Base-by-base conservation (phyloP, 2,329 filamentous ascomycete species). In the Volutella citrinella region DNA sequence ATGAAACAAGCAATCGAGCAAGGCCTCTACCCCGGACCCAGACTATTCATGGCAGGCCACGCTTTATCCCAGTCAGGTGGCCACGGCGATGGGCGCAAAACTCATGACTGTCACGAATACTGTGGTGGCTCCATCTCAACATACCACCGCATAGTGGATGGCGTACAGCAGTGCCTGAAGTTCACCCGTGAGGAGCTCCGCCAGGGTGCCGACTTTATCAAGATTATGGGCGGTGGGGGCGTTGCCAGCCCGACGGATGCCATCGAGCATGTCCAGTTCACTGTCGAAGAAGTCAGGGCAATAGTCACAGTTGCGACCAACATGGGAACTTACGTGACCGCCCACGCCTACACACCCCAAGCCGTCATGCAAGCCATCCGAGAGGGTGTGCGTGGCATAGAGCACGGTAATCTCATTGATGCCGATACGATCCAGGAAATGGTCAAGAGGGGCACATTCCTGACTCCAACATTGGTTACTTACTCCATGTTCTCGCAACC, bases 191-290 rank as follows among this genome's bases (percentile, higher is more conserved):
- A 78, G 32, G 69, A 80, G 50, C 50, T 80, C 1, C 63, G 76
- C 1, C 62, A 59, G 12, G 76, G 77, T 4, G 70, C 73, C 2
- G 74, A 80, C 48, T 80, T 80, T 44, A 69, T 81, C 55, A 81
- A 80, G 52, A 75, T 81, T 43, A 80, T 80, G 76, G 64, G 63
- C 3, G 67, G 67, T 5, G 76, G 77, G 1, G 77, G 77, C 11
- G 74, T 81, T 2, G 64, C 69, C 0, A 70, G 65, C 11, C 73
- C 73, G 0, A 76, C 73, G 0, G 76, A 80, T 47, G 59, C 59
- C 28, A 57, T 80, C 8, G 65, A 69, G 12, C 65, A 70, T 43
- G 53, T 72, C 11, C 76, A 80, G 52, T 80, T 79, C 55, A 73
- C 74, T 0, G 55, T 65, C 0, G 68, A 67, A 13, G 77, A 80